These are phyloP conservation scores for Podila minutissima DNA, from an alignment of 192 early-diverging fungal species.

Conservation along the genomic window DNA sequence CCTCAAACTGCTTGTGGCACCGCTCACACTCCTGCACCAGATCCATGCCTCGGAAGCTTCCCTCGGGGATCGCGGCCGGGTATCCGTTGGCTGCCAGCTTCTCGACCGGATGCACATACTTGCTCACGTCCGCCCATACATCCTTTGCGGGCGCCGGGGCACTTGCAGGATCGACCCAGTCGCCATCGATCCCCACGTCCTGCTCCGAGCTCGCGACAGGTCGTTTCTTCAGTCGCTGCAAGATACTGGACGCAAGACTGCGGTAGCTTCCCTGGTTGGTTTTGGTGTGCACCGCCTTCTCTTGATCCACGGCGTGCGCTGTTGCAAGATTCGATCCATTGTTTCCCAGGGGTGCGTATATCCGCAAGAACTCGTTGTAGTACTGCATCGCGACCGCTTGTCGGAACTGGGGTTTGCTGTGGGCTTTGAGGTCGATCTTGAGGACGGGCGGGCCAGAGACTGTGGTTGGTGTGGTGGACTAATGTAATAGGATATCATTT, in stretches of 20 bases:
- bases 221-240: constrained; percentile 66
- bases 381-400: constrained; percentile 53
- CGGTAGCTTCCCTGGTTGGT: constrained; percentile 59
- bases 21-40: constrained; percentile 54
- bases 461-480: neutral
- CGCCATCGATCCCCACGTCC: constrained; percentile 75
- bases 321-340: constrained; percentile 50
- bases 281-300: constrained; percentile 49
- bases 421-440: constrained; percentile 46
- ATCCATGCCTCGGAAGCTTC: constrained; percentile 2
- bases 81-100: constrained; percentile 53
- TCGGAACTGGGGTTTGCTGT: constrained; percentile 55
- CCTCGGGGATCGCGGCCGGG: constrained; percentile 36
- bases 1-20: constrained; percentile 57
- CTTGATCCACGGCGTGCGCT: constrained; percentile 63
- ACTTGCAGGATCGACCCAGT: constrained; percentile 47
- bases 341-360: constrained; percentile 57
- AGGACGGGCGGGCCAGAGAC: constrained; percentile 52
- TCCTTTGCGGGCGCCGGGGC: neutral
- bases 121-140: constrained; percentile 12
- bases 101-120: constrained; percentile 30
- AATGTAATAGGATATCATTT: neutral
- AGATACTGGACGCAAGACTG: constrained; percentile 51
- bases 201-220: constrained; percentile 47
- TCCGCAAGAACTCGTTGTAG: constrained; percentile 65